These are phyloP conservation scores for Phytophthora agathidicida DNA, from an alignment of 352 stramenopile species.

Conservation along the genomic window DNA sequence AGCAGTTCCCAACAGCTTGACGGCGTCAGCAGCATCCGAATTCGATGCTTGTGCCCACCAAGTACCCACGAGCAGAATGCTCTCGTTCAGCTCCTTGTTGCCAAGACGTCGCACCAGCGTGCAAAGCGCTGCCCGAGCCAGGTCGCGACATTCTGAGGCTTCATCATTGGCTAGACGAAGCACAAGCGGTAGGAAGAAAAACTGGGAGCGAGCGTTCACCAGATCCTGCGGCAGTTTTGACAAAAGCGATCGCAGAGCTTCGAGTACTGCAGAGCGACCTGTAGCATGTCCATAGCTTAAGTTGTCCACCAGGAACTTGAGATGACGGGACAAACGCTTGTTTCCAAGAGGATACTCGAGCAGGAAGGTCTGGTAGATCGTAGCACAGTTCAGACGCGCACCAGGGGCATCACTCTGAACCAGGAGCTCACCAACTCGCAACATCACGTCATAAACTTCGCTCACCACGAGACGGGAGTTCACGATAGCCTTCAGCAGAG, in stretches of 20 bases:
- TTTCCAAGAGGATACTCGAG: constrained; percentile 95
- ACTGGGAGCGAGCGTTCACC: constrained; percentile 92
- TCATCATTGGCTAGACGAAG: constrained; percentile 97
- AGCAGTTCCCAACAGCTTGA: constrained; percentile 71
- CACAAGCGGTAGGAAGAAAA: constrained; percentile 96
- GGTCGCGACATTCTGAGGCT: constrained; percentile 85
- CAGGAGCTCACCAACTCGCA: constrained; percentile 93
- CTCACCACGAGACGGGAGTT: constrained; percentile 91
- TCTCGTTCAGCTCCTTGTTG: constrained; percentile 90
- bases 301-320: constrained; percentile 96
- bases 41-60: constrained; percentile 79
- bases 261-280: constrained; percentile 91
- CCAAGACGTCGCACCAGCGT: constrained; percentile 90
- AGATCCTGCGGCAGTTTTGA: constrained; percentile 92
- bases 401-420: constrained; percentile 92
- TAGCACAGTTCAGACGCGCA: constrained; percentile 81
- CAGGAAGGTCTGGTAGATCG: constrained; percentile 92
- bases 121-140: constrained; percentile 80
- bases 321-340: constrained; percentile 93
- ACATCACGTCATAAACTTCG: constrained; percentile 97
- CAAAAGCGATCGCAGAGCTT: constrained; percentile 89
- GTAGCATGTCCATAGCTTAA: constrained; percentile 96
- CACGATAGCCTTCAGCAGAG: constrained; percentile 93
- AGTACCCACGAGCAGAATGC: constrained; percentile 84
- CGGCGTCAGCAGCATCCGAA: constrained; percentile 38